phyloP scores from a whole-genome alignment of 257 asterid species.

The Ophiorrhiza pumila region DNA sequence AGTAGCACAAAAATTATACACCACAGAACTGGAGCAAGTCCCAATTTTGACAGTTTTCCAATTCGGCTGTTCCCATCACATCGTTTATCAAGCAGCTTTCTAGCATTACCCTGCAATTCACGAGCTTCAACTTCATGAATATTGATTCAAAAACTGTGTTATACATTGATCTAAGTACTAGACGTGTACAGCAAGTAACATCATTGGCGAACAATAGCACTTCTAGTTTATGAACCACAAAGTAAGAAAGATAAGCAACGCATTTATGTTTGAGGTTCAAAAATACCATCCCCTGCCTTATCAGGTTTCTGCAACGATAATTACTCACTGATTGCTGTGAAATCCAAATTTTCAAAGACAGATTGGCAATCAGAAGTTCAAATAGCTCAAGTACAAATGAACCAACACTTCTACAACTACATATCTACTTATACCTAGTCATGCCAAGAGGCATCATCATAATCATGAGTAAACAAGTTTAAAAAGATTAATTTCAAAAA shows the following conservation, averaged over 20 bases:
- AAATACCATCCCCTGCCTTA: background rate
- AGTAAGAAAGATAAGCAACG: background rate
- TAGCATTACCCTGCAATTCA: conserved; percentile 83
- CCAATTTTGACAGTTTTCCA: conserved; percentile 78
- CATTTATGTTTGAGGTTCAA: background rate
- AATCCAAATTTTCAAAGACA: background rate
- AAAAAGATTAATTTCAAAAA: background rate
- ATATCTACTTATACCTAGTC: background rate
- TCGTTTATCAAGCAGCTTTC: conserved; percentile 71
- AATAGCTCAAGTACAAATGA: background rate
- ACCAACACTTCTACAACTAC: too few relatives aligned
- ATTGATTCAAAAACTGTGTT: background rate
- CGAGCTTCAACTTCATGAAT: conserved; percentile 5
- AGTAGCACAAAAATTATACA: conserved; percentile 66
- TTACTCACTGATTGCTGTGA: background rate
- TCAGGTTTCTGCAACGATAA: background rate
- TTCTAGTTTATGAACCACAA: background rate
- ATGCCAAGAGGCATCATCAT: background rate
- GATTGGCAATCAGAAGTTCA: background rate
- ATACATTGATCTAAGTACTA: background rate
- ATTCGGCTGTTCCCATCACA: conserved; percentile 69
- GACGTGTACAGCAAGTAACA: background rate
- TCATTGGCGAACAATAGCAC: background rate
- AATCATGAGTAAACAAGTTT: background rate
- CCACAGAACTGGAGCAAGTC: conserved; percentile 96